Evolutionary conservation across 2,329 filamentous ascomycete species (phyloP).

Genomic region (Mycogone perniciosa): DNA sequence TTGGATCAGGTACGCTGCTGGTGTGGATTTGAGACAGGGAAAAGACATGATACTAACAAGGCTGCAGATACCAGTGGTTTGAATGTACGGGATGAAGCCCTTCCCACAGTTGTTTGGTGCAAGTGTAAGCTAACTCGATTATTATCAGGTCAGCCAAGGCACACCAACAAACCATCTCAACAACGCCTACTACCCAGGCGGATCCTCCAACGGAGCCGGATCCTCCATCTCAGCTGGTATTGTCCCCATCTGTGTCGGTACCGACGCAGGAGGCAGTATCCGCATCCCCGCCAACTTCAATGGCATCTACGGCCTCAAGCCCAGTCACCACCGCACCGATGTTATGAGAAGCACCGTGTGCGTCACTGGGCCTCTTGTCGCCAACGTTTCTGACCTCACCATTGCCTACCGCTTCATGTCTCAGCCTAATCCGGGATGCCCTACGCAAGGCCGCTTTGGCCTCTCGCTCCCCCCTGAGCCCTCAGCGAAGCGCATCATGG

Average conservation of each 20-base stretch:
- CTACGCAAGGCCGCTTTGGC: constrained; percentile 56
- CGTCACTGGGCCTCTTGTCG: constrained; percentile 69
- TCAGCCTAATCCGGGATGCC: constrained; percentile 59
- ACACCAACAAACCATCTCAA: constrained; percentile 77
- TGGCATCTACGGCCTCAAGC: constrained; percentile 75
- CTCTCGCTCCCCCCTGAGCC: constrained; percentile 42
- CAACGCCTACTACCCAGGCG: constrained; percentile 68
- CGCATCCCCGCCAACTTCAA: constrained; percentile 71
- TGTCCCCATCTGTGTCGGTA: constrained; percentile 68
- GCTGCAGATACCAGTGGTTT: constrained; percentile 68
- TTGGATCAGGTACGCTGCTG: constrained; percentile 54
- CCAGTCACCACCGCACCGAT: constrained; percentile 64
- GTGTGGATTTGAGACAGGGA: constrained; percentile 21
- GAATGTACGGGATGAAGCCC: constrained; percentile 44
- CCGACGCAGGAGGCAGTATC: constrained; percentile 70
- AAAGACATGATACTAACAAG: not conserved
- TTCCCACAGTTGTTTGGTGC: not conserved
- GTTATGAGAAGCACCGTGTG: constrained; percentile 47
- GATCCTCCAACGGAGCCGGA: constrained; percentile 70
- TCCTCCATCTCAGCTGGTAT: constrained; percentile 65
- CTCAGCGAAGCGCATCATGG: constrained; percentile 55
- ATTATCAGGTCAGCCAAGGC: constrained; percentile 52
- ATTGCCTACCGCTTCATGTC: constrained; percentile 78
- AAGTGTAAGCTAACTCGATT: not conserved
- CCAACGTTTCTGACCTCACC: constrained; percentile 69